phyloP scores from a whole-genome alignment of 306 rosid species.

The Crataegus laevigata region DNA sequence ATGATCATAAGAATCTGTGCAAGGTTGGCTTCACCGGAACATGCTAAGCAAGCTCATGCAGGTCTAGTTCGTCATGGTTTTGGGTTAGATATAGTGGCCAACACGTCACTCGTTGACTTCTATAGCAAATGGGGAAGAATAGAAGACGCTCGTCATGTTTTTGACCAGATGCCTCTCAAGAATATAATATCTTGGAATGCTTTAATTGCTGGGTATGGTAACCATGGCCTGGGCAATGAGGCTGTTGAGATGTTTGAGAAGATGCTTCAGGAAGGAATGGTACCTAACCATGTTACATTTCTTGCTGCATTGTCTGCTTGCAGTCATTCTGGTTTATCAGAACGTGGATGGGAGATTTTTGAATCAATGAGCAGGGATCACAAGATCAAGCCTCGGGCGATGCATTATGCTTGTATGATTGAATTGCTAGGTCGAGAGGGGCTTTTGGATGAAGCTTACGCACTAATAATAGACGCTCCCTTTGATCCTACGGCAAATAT shows the following conservation, averaged over 20 bases:
- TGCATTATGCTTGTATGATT: slow-evolving; percentile 88
- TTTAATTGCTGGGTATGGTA: slow-evolving; percentile 75
- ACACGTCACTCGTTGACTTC: slow-evolving; percentile 74
- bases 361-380: slow-evolving; percentile 58
- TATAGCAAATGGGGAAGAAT: slow-evolving; percentile 92
- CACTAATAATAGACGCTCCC: slow-evolving; percentile 51
- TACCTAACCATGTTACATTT: slow-evolving; percentile 79
- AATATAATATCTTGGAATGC: slow-evolving; percentile 83
- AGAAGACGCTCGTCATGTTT: slow-evolving; percentile 71
- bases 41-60: slow-evolving; percentile 86
- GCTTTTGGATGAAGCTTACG: slow-evolving; percentile 62
- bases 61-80: slow-evolving; percentile 71
- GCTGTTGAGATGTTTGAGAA: slow-evolving; percentile 67
- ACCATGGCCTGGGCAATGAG: slow-evolving; percentile 71
- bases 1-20: slow-evolving; percentile 66
- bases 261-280: slow-evolving; percentile 58
- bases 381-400: slow-evolving; percentile 81
- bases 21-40: slow-evolving; percentile 69
- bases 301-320: slow-evolving; percentile 86
- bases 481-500: slow-evolving; percentile 69
- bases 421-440: slow-evolving; percentile 85
- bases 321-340: slow-evolving; percentile 68
- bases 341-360: slow-evolving; percentile 70
- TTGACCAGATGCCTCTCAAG: slow-evolving; percentile 60
- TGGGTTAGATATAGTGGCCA: slow-evolving; percentile 69